Evolutionary conservation across 2,329 filamentous ascomycete species (phyloP).

Genomic region (Fusarium irregulare): DNA sequence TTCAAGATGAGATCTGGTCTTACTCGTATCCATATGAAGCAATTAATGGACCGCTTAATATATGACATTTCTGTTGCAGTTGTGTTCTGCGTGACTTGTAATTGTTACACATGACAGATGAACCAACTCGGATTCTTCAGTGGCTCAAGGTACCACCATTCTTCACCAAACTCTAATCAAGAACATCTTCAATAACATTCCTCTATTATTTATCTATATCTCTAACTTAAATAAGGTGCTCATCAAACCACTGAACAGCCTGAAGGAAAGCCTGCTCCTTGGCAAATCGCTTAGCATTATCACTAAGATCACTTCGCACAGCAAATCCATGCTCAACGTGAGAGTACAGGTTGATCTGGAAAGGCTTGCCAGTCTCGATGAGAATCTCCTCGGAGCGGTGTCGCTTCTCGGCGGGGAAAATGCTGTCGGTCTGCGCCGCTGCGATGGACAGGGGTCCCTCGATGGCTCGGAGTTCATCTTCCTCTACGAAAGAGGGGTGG

Average conservation of each 20-base stretch:
- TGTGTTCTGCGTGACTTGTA: too few relatives aligned
- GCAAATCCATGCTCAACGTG: constrained; percentile 79
- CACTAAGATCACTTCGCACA: constrained; percentile 70
- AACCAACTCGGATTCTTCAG: background rate
- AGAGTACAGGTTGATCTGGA: constrained; percentile 77
- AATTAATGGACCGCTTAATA: too few relatives aligned
- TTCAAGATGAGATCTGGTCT: constrained; percentile 15
- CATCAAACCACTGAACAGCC: constrained; percentile 79
- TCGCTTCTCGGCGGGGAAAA: constrained; percentile 68
- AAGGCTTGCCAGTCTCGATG: constrained; percentile 63
- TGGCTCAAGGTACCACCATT: constrained; percentile 5
- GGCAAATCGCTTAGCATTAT: constrained; percentile 68
- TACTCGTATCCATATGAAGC: too few relatives aligned
- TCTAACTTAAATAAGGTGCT: constrained; percentile 49
- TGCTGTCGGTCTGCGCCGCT: constrained; percentile 70
- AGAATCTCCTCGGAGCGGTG: constrained; percentile 70
- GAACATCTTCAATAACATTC: background rate
- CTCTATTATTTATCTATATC: background rate
- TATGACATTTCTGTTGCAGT: too few relatives aligned
- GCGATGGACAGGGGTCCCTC: constrained; percentile 69
- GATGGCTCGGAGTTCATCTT: constrained; percentile 69
- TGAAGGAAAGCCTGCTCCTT: constrained; percentile 85
- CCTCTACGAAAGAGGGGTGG: constrained; percentile 71
- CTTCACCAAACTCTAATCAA: constrained; percentile 12
- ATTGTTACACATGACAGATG: background rate